Evolutionary conservation across 495 filamentous ascomycete genomes (phyloP).

Genomic region (Mytilinidion resinicola): DNA sequence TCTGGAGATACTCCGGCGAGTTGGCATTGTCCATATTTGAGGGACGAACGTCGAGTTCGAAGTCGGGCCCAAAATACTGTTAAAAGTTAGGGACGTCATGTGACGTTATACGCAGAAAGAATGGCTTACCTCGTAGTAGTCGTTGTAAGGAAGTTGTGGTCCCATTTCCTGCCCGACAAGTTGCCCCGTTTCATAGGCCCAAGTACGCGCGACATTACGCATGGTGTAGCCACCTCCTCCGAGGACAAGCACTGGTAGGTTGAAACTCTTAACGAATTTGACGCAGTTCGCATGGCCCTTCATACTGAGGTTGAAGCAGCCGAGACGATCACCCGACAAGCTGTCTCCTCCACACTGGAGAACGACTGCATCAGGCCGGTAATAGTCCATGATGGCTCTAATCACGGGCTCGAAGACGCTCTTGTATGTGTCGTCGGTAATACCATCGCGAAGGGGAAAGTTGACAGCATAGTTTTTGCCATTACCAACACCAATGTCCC

Average conservation of each 20-base stretch:
- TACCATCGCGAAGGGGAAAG: constrained; percentile 92
- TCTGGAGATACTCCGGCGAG: constrained; percentile 85
- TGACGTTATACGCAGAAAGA: neutral
- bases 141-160: constrained; percentile 85
- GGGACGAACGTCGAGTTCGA: constrained; percentile 85
- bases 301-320: constrained; percentile 99
- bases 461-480: constrained; percentile 96
- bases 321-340: constrained; percentile 86
- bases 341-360: constrained; percentile 96
- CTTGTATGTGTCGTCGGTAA: constrained; percentile 88
- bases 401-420: constrained; percentile 95
- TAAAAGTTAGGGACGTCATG: neutral
- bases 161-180: constrained; percentile 76
- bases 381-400: constrained; percentile 89
- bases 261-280: constrained; percentile 87
- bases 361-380: constrained; percentile 88
- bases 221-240: constrained; percentile 98
- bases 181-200: constrained; percentile 92
- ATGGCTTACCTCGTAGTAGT: constrained; percentile 85
- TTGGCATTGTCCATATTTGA: constrained; percentile 99
- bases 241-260: constrained; percentile 81
- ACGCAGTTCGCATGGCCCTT: constrained; percentile 96
- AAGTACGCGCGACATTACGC: constrained; percentile 95
- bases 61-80: constrained; percentile 95
- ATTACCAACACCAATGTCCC: constrained; percentile 86